Evolutionary conservation across 108 stramenopile species (phyloP).

Genomic region (Parmales sp.): DNA sequence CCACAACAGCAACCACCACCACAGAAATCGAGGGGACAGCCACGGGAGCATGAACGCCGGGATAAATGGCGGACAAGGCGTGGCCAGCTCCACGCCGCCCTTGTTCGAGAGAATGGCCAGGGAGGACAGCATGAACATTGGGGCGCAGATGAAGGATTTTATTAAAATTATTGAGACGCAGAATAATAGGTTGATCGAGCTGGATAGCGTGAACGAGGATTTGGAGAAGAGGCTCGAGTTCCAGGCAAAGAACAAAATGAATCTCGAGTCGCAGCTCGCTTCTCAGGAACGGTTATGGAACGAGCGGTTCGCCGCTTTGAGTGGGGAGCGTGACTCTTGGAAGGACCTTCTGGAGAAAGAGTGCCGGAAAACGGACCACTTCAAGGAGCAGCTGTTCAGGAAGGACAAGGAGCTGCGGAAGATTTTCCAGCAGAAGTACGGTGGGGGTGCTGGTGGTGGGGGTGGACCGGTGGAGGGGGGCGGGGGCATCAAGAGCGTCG

Average conservation of each 20-base stretch:
- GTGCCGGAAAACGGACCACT: slow-evolving; percentile 32
- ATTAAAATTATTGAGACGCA: slow-evolving; percentile 44
- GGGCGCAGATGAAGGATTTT: neutral
- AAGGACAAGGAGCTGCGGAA: slow-evolving; percentile 59
- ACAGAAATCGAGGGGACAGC: too few species aligned
- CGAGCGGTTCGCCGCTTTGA: slow-evolving; percentile 26
- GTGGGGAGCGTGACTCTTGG: slow-evolving; percentile 39
- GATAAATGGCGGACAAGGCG: too few species aligned
- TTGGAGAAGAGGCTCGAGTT: slow-evolving; percentile 40
- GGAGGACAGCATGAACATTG: slow-evolving; percentile 29
- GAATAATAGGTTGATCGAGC: slow-evolving; percentile 27
- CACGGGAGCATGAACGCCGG: too few species aligned
- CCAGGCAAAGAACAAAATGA: slow-evolving; percentile 22
- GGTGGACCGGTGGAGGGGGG: too few species aligned
- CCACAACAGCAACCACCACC: too few species aligned
- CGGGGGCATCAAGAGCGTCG: too few species aligned
- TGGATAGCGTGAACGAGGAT: slow-evolving; percentile 39
- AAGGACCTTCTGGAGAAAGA: slow-evolving; percentile 35
- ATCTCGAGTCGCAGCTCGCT: slow-evolving; percentile 44
- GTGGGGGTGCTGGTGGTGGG: neutral
- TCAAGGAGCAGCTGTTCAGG: slow-evolving; percentile 35
- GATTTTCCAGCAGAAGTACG: slow-evolving; percentile 47
- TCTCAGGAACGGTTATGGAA: slow-evolving; percentile 43
- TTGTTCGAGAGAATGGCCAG: slow-evolving; percentile 47
- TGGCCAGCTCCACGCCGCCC: too few species aligned